phyloP scores from a whole-genome alignment of 176 grass and related monocot genomes.

The Tillandsia leiboldiana region DNA sequence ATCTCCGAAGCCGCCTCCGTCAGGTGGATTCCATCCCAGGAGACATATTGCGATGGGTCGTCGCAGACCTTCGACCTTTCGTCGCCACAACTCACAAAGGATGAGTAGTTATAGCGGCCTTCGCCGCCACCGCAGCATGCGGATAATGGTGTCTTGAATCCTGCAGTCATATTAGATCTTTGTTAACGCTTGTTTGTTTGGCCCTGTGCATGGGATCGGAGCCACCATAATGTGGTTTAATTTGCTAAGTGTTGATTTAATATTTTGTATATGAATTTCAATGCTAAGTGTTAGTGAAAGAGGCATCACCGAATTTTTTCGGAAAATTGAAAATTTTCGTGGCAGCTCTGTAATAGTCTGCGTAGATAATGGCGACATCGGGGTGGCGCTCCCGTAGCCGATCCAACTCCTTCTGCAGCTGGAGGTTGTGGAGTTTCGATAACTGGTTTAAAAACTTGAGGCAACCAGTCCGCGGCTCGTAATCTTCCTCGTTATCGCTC shows the following conservation, averaged over 20 bases:
- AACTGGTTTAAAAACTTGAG: constrained; percentile 58
- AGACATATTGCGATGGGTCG: constrained; percentile 40
- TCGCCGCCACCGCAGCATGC: constrained; percentile 27
- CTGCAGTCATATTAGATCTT: neutral
- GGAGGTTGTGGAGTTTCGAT: constrained; percentile 44
- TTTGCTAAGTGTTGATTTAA: too few species aligned
- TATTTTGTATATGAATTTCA: neutral
- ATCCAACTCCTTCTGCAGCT: constrained; percentile 31
- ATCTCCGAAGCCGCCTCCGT: constrained; percentile 56
- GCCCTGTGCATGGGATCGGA: too few species aligned
- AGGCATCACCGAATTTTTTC: constrained; percentile 23
- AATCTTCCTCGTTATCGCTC: constrained; percentile 21
- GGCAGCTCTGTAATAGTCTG: constrained; percentile 60
- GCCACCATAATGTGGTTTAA: too few species aligned
- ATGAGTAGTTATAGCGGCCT: neutral
- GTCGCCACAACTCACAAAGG: constrained; percentile 8
- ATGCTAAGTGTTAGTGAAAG: neutral
- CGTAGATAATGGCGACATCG: constrained; percentile 52
- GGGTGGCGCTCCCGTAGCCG: constrained; percentile 35
- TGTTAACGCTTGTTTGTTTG: neutral
- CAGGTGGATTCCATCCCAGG: constrained; percentile 52
- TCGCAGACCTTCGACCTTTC: constrained; percentile 24
- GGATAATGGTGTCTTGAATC: constrained; percentile 20
- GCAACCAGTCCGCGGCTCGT: constrained; percentile 45
- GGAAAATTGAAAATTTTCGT: constrained; percentile 42